phyloP scores from a whole-genome alignment of 305 asterid genomes.

The Rubia occidens region DNA sequence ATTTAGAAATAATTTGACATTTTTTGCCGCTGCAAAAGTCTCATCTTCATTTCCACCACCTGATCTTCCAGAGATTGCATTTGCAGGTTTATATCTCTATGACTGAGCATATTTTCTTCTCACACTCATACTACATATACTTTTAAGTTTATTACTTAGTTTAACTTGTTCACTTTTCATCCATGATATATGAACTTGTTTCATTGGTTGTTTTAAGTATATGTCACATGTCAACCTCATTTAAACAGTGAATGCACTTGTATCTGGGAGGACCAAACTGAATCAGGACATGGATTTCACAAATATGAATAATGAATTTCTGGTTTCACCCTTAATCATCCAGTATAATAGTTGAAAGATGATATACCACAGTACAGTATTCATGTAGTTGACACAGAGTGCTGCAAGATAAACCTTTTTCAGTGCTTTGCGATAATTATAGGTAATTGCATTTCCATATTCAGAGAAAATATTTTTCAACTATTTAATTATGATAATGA shows the following conservation, averaged over 20 bases:
- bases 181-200: neutral
- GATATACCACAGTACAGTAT: neutral
- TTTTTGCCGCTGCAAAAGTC: slow-evolving; percentile 93
- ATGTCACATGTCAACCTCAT: neutral
- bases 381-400: neutral
- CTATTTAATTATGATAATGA: neutral
- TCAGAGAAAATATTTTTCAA: neutral
- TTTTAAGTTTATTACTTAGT: neutral
- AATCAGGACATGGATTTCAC: neutral
- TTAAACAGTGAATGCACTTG: neutral
- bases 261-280: neutral
- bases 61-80: slow-evolving; percentile 96
- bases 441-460: neutral
- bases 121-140: neutral
- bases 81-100: slow-evolving; percentile 61
- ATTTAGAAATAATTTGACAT: slow-evolving; percentile 76
- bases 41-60: slow-evolving; percentile 83
- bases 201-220: neutral
- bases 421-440: neutral
- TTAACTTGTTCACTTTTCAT: neutral
- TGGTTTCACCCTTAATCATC: neutral
- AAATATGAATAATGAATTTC: neutral
- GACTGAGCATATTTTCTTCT: neutral
- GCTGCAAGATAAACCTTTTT: neutral
- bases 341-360: neutral